Evolutionary conservation across 257 asterid genomes (phyloP).

Genomic region (Solanum etuberosum): DNA sequence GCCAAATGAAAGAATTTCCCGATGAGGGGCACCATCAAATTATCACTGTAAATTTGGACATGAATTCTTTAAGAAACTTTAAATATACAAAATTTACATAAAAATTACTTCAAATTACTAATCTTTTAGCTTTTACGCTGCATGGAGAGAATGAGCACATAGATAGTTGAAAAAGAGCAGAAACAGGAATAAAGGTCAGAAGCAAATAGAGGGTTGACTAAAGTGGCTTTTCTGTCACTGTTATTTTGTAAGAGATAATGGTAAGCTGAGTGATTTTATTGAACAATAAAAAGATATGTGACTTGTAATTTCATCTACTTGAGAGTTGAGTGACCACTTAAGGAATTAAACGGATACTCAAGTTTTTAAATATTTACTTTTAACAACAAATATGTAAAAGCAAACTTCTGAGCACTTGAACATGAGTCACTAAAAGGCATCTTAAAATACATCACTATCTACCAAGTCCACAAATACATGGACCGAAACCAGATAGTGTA

Average conservation of each 20-base stretch:
- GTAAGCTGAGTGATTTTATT: not conserved
- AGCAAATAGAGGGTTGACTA: not conserved
- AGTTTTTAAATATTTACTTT: not conserved
- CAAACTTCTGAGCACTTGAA: not conserved
- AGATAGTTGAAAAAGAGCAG: not conserved
- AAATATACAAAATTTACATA: not conserved
- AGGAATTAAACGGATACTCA: not conserved
- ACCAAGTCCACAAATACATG: not conserved
- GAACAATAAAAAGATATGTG: not conserved
- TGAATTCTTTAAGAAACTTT: not conserved
- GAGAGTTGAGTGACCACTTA: not conserved
- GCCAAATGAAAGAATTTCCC: not conserved
- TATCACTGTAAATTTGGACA: not conserved
- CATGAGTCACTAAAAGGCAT: not conserved
- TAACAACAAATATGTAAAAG: not conserved
- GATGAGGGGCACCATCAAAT: not conserved
- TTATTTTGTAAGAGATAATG: not conserved
- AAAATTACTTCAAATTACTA: not conserved
- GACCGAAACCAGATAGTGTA: not conserved
- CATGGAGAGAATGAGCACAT: not conserved
- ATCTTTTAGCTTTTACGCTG: not conserved
- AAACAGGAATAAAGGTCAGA: not conserved
- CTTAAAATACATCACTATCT: not conserved
- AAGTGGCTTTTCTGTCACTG: not conserved
- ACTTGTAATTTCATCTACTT: not conserved